A percentile compares a stretch with the other conserved stretches of the same genome.
Evolutionary conservation across 2,329 filamentous ascomycete genomes (phyloP).

Genomic region (Chrysosphaeria jannelii): DNA sequence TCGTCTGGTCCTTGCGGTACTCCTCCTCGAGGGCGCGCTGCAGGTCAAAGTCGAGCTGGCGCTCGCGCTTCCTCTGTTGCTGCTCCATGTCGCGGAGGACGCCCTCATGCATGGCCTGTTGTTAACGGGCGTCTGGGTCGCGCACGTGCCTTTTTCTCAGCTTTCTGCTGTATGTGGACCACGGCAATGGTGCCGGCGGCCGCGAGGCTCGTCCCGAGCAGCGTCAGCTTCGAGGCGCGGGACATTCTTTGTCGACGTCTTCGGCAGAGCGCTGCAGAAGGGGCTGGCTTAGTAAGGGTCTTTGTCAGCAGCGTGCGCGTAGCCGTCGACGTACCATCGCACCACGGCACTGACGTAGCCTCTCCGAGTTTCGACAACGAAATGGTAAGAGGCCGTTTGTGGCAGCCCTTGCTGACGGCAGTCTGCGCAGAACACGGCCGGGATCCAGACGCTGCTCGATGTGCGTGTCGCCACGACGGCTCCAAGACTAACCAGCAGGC

Average conservation of each 20-base stretch:
- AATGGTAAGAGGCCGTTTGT: too few relatives aligned
- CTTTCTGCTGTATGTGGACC: conserved; percentile 65
- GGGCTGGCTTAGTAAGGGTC: too few relatives aligned
- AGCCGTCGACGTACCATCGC: too few relatives aligned
- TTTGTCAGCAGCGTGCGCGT: too few relatives aligned
- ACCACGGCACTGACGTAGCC: too few relatives aligned
- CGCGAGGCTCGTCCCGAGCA: conserved; percentile 46
- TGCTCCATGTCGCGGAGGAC: conserved; percentile 89
- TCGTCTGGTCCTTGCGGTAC: conserved; percentile 66
- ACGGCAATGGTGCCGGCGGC: conserved; percentile 50
- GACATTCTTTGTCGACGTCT: conserved; percentile 61
- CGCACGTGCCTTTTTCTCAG: conserved; percentile 47
- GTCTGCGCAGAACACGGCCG: conserved; percentile 95
- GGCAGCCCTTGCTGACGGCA: conserved; percentile 12
- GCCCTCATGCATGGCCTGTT: conserved; percentile 76
- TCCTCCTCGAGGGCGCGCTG: conserved; percentile 63
- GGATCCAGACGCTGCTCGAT: conserved; percentile 95
- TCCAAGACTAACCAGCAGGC: conserved; percentile 24
- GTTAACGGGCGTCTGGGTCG: neutral
- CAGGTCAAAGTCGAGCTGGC: conserved; percentile 83
- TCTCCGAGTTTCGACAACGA: too few relatives aligned
- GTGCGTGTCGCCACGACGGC: conserved; percentile 21
- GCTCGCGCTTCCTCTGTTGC: conserved; percentile 65
- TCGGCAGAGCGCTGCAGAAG: too few relatives aligned
- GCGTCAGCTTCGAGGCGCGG: conserved; percentile 59